Conservation (phyloP, 2,329 filamentous ascomycete genomes). For the Exserohilum turcica region DNA sequence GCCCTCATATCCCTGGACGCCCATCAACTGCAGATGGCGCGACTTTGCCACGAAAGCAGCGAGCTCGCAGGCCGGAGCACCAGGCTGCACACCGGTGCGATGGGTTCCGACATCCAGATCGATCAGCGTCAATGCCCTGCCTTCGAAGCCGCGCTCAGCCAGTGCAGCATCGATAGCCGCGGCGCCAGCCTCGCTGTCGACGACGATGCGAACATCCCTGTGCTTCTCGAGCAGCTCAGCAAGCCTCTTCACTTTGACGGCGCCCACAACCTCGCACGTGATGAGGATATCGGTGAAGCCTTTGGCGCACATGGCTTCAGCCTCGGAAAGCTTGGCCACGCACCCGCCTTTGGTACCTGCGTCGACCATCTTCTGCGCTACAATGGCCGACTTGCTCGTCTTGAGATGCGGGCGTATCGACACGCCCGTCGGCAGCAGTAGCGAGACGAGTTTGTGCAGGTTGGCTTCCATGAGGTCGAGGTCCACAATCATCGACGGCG, state of each 20-base stretch:
- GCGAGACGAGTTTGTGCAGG: slow-evolving; percentile 54
- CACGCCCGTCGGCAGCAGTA: slow-evolving; percentile 54
- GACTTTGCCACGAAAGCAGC: slow-evolving; percentile 48
- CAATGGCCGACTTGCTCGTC: slow-evolving; percentile 57
- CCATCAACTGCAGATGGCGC: slow-evolving; percentile 52
- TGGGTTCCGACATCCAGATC: slow-evolving; percentile 59
- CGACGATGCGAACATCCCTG: slow-evolving; percentile 52
- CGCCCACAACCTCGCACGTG: slow-evolving; percentile 58
- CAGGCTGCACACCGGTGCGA: slow-evolving; percentile 55
- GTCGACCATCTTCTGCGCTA: slow-evolving; percentile 52
- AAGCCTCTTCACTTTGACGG: slow-evolving; percentile 54
- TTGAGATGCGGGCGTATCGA: slow-evolving; percentile 60
- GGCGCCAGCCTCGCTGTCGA: slow-evolving; percentile 55
- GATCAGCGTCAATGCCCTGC: slow-evolving; percentile 51
- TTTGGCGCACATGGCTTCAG: slow-evolving; percentile 46
- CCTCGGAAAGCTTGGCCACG: slow-evolving; percentile 58
- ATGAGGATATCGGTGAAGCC: slow-evolving; percentile 59
- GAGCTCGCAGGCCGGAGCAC: slow-evolving; percentile 49
- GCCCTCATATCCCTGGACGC: slow-evolving; percentile 60
- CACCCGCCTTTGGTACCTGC: slow-evolving; percentile 59
- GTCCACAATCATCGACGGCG: slow-evolving; percentile 62
- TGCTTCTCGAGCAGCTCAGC: slow-evolving; percentile 53
- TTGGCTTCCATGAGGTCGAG: slow-evolving; percentile 59
- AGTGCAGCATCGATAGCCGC: slow-evolving; percentile 54
- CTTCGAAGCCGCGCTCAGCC: slow-evolving; percentile 41